phyloP scores from a whole-genome alignment of 495 filamentous ascomycete species.

The Xylaria sp. region DNA sequence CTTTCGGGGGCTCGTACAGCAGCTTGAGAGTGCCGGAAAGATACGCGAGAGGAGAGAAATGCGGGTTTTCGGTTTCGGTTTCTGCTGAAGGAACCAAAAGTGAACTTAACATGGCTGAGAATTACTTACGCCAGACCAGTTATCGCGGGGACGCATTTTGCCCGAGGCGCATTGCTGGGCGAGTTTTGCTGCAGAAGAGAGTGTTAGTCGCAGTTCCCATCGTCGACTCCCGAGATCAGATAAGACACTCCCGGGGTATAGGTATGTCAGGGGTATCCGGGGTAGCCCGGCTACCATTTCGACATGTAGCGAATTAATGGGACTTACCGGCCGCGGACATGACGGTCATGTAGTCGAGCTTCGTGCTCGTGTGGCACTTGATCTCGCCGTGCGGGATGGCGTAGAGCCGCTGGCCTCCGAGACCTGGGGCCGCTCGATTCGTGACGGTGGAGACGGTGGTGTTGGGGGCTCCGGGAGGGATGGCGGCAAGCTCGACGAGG shows the following conservation, averaged over 20 bases:
- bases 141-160: background rate
- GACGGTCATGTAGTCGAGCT: constrained; percentile 8
- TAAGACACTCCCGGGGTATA: background rate
- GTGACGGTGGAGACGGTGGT: background rate
- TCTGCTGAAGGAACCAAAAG: background rate
- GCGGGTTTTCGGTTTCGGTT: background rate
- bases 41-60: background rate
- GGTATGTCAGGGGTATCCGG: no score
- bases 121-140: background rate
- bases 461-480: background rate
- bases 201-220: background rate
- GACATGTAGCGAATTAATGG: background rate
- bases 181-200: background rate
- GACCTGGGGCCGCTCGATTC: background rate
- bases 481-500: background rate
- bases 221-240: background rate
- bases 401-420: background rate
- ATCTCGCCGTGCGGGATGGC: background rate
- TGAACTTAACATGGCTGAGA: background rate
- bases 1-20: background rate
- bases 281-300: background rate
- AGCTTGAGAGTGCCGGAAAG: background rate
- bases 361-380: background rate
- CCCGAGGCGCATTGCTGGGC: background rate
- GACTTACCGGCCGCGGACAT: background rate